Evolutionary conservation across 441 rosid species (phyloP).

Genomic region (Mallotus japonicus): DNA sequence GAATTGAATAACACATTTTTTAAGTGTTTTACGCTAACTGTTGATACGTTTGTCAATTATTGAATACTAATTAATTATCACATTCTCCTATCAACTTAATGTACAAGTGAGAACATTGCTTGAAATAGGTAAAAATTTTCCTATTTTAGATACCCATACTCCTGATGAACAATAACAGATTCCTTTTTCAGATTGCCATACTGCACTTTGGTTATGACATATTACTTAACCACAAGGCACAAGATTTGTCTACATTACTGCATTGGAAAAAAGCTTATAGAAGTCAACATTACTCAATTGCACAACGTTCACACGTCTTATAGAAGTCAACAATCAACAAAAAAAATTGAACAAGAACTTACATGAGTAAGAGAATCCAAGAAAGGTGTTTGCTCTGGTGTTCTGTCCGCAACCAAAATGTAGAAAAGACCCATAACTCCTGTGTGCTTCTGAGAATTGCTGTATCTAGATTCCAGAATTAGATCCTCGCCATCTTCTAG

Average conservation of each 20-base stretch:
- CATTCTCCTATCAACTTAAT: too few relatives aligned
- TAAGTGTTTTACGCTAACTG: too few relatives aligned
- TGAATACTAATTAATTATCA: too few relatives aligned
- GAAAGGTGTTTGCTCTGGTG: slow-evolving; percentile 31
- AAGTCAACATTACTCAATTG: too few relatives aligned
- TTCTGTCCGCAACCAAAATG: slow-evolving; percentile 55
- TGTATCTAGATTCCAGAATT: slow-evolving; percentile 64
- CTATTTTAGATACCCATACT: too few relatives aligned
- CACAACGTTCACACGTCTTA: too few relatives aligned
- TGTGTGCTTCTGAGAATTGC: slow-evolving; percentile 43
- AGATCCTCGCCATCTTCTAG: slow-evolving; percentile 54
- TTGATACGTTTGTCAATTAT: too few relatives aligned
- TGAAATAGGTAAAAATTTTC: too few relatives aligned
- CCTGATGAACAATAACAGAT: not conserved
- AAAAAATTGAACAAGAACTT: slow-evolving; percentile 6
- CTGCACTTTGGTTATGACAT: not conserved
- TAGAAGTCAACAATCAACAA: not conserved
- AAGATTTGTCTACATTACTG: too few relatives aligned
- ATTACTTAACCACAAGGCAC: not conserved
- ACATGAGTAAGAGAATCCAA: slow-evolving; percentile 33
- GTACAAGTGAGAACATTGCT: too few relatives aligned
- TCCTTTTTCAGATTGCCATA: not conserved
- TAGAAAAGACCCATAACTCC: slow-evolving; percentile 91
- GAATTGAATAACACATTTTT: too few relatives aligned
- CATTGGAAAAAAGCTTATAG: too few relatives aligned